Conservation (phyloP, 164 flowering plant genomes). For the Cinnamomum chago region DNA sequence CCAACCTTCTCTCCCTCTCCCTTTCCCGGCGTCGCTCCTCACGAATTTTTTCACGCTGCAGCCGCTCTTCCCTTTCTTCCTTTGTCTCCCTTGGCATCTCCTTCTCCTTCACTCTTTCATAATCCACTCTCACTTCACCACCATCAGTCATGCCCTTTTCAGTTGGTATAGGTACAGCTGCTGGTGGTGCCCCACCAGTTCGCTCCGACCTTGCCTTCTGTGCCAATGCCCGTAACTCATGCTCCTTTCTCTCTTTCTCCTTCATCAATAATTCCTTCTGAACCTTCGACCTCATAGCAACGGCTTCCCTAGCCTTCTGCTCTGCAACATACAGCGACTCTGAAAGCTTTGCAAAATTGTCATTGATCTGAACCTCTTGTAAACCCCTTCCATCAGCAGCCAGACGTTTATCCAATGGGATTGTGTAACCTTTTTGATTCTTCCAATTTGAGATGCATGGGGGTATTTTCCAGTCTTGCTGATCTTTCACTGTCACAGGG, state of each 20-base stretch:
- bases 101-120: slow-evolving; percentile 36
- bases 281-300: slow-evolving; percentile 89
- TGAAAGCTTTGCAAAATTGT: slow-evolving; percentile 86
- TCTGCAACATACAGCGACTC: slow-evolving; percentile 91
- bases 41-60: slow-evolving; percentile 74
- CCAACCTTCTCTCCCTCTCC: slow-evolving; percentile 93
- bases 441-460: slow-evolving; percentile 98
- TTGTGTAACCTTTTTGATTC: slow-evolving; percentile 91
- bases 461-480: slow-evolving; percentile 95
- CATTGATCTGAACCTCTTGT: slow-evolving; percentile 92
- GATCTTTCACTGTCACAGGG: slow-evolving; percentile 94
- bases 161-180: slow-evolving; percentile 16
- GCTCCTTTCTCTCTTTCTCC: slow-evolving; percentile 90
- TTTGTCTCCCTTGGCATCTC: slow-evolving; percentile 49
- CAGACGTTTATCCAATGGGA: slow-evolving; percentile 95
- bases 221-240: slow-evolving; percentile 79
- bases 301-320: slow-evolving; percentile 95
- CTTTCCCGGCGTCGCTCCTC: slow-evolving; percentile 88
- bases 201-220: slow-evolving; percentile 85
- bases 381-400: slow-evolving; percentile 96
- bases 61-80: slow-evolving; percentile 72
- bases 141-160: slow-evolving; percentile 37
- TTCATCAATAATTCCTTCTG: slow-evolving; percentile 87
- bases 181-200: slow-evolving; percentile 43
- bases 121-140: slow-evolving; percentile 29